Conservation (phyloP, 1,284 basidiomycete species). For the Trametes versicolor region DNA sequence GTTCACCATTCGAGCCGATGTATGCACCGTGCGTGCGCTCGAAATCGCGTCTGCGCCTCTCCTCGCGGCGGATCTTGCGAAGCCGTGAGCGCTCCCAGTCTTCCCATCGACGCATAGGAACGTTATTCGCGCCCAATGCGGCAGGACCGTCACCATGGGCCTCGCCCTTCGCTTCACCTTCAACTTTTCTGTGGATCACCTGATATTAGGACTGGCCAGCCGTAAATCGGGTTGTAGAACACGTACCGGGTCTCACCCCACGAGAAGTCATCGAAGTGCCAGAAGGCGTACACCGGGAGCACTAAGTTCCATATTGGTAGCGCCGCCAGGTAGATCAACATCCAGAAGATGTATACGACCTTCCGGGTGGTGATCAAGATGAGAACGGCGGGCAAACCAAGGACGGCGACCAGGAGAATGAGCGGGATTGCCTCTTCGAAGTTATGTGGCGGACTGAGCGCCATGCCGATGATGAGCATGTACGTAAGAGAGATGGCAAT, state of each 20-base stretch:
- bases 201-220: not conserved
- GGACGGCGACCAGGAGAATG: slow-evolving; percentile 88
- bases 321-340: slow-evolving; percentile 93
- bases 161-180: slow-evolving; percentile 84
- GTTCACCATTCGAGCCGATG: slow-evolving; percentile 67
- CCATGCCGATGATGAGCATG: slow-evolving; percentile 86
- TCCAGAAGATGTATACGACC: slow-evolving; percentile 97
- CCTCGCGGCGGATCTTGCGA: slow-evolving; percentile 91
- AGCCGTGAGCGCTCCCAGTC: slow-evolving; percentile 99
- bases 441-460: slow-evolving; percentile 81
- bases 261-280: slow-evolving; percentile 99
- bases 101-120: slow-evolving; percentile 96
- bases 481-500: slow-evolving; percentile 95
- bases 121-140: slow-evolving; percentile 64
- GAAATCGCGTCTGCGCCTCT: slow-evolving; percentile 83
- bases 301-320: slow-evolving; percentile 97
- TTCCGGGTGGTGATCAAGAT: slow-evolving; percentile 96
- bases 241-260: slow-evolving; percentile 96
- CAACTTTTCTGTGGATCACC: slow-evolving; percentile 80
- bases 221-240: not conserved
- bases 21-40: slow-evolving; percentile 80
- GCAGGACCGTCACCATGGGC: slow-evolving; percentile 79
- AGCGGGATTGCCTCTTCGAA: slow-evolving; percentile 97
- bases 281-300: slow-evolving; percentile 94
- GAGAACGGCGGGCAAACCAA: slow-evolving; percentile 93